Base-by-base conservation (phyloP, 768 basidiomycete genomes). In the Lyophyllum atratum region DNA sequence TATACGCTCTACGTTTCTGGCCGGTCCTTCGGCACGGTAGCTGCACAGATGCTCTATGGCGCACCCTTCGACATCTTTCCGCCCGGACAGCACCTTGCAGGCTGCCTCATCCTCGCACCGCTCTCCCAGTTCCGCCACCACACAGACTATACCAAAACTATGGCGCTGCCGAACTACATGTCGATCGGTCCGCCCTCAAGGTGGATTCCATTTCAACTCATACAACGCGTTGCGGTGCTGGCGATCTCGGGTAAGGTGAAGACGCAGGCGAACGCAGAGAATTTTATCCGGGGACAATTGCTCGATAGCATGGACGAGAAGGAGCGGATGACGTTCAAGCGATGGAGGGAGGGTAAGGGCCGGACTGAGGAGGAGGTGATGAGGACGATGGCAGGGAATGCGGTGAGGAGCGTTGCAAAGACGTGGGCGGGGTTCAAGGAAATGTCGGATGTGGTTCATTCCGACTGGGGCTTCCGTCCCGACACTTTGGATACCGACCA, bases 31-130 rank as follows among this genome's bases (percentile, higher is more conserved):
- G 81, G 80, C 17, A 76, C 72, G 3, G 68, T 72, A 6, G 67
- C 77, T 0, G 73, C 79, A 2, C 80, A 82, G 69, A 80, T 82
- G 19, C 53, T 82, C 21, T 81, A 79, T 51, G 78, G 79, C 1
- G 72, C 76, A 0, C 63, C 79, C 0, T 80, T 78, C 62, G 72
- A 74, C 60, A 55, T 60, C 37, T 82, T 82, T 53, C 75, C 76
- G 17, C 68, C 70, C 31, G 80, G 79, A 17, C 70, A 69, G 24
- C 59, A 66, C 43, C 70, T 81, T 59, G 63, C 55, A 15, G 75
- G 76, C 0, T 65, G 76, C 54, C 55, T 82, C 28, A 66, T 82
- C 47, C 58, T 72, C 40, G 74, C 64, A 6, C 61, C 79, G 0
- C 40, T 76, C 64, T 61, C 75, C 17, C 80, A 80, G 0, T 70